phyloP scores from a whole-genome alignment of 768 basidiomycete species.

The Jaapia argillacea region DNA sequence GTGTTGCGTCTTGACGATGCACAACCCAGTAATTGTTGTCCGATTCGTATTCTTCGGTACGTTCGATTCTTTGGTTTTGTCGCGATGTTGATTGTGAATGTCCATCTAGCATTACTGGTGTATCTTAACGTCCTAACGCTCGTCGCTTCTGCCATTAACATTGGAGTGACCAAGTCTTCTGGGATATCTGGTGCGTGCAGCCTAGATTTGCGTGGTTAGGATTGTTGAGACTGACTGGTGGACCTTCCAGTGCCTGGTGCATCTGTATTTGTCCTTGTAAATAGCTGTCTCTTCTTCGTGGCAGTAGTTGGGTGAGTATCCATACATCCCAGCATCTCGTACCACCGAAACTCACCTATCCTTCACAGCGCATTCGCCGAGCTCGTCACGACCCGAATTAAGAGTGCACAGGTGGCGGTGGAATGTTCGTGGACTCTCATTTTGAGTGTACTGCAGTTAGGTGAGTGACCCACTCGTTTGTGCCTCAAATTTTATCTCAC shows the following conservation, averaged over 20 bases:
- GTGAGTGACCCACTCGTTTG: constrained; percentile 29
- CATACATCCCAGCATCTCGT: neutral
- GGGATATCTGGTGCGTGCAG: no score
- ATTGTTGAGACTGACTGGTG: no score
- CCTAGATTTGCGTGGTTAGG: no score
- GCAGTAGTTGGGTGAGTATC: constrained; percentile 22
- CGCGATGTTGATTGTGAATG: neutral
- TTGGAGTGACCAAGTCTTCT: no score
- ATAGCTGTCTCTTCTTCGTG: constrained; percentile 25
- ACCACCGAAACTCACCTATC: neutral
- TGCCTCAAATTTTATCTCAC: no score
- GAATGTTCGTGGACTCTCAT: constrained; percentile 50
- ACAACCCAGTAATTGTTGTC: constrained; percentile 43
- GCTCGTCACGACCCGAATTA: constrained; percentile 23
- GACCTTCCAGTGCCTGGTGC: constrained; percentile 37
- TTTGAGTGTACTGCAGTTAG: constrained; percentile 38
- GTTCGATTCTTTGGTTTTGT: constrained; percentile 11
- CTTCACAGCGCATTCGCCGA: constrained; percentile 27
- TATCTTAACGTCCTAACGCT: constrained; percentile 43
- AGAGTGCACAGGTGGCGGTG: constrained; percentile 31
- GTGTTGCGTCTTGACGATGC: no score
- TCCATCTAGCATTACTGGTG: constrained; percentile 30
- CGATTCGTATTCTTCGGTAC: constrained; percentile 51
- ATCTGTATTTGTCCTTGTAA: constrained; percentile 38
- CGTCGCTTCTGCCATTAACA: constrained; percentile 51